These are phyloP conservation scores for Colletotrichum gigasporum DNA, from an alignment of 2,329 filamentous ascomycete genomes.

Conservation along the genomic window DNA sequence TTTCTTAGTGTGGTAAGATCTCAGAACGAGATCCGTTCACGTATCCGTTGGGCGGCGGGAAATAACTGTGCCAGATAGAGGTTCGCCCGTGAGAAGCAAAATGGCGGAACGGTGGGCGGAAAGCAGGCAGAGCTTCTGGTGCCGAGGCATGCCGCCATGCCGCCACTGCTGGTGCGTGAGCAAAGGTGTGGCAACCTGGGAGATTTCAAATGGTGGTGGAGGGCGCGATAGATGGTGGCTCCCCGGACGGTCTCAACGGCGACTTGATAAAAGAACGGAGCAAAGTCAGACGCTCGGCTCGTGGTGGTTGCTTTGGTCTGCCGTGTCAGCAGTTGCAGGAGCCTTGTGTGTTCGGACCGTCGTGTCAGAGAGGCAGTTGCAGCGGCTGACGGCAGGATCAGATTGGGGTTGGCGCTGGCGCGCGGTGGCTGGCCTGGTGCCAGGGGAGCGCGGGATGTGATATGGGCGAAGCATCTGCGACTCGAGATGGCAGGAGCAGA, in stretches of 20 bases:
- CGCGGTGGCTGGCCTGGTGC: conserved; percentile 20
- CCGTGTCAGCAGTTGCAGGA: conserved; percentile 7
- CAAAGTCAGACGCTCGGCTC: background rate
- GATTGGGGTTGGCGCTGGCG: conserved; percentile 19
- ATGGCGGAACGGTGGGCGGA: background rate
- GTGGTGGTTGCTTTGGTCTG: background rate
- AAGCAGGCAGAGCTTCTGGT: background rate
- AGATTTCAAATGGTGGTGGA: background rate
- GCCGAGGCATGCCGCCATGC: background rate
- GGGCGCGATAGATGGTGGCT: no score
- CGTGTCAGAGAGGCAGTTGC: conserved; percentile 27
- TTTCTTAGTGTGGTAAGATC: conserved; percentile 18
- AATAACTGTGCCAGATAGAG: conserved; percentile 20
- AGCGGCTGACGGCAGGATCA: conserved; percentile 27
- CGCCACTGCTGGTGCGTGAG: background rate
- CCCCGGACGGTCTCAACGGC: no score
- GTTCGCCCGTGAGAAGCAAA: background rate
- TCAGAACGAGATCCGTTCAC: conserved; percentile 15
- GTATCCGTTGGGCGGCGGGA: conserved; percentile 13
- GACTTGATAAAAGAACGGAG: background rate
- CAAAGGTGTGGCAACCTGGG: background rate
- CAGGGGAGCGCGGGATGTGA: conserved; percentile 24
- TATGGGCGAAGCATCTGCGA: conserved; percentile 6
- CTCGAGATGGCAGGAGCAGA: conserved; percentile 11
- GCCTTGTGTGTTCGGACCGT: conserved; percentile 10